phyloP scores from a whole-genome alignment of 2,329 filamentous ascomycete species.

The Ophiocordyceps polyrhachis-furcata region DNA sequence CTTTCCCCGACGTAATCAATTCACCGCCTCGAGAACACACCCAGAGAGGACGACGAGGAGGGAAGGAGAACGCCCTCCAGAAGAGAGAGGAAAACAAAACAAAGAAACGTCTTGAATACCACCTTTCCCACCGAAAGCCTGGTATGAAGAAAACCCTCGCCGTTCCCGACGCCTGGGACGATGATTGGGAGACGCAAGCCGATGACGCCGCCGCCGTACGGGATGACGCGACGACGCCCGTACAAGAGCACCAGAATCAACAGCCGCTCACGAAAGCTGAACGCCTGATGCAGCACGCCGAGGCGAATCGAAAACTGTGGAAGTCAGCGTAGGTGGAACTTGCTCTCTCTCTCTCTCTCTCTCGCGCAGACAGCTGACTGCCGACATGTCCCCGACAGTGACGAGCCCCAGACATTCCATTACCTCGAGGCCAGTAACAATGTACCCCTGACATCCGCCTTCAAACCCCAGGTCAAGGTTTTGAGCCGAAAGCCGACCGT shows the following conservation, averaged over 20 bases:
- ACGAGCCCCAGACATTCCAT: constrained; percentile 55
- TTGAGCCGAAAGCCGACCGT: constrained; percentile 65
- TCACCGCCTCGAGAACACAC: too few relatives aligned
- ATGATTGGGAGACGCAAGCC: constrained; percentile 71
- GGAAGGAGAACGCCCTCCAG: too few relatives aligned
- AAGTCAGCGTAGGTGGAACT: constrained; percentile 51
- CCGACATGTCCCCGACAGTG: constrained; percentile 25
- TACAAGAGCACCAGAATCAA: constrained; percentile 14
- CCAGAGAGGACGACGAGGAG: too few relatives aligned
- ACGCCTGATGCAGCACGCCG: constrained; percentile 59
- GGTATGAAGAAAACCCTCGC: constrained; percentile 24
- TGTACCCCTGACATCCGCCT: constrained; percentile 43
- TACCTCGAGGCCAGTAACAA: constrained; percentile 49
- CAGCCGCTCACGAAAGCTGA: constrained; percentile 50
- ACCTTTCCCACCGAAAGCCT: constrained; percentile 5
- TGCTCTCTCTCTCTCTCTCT: too few relatives aligned
- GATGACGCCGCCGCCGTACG: constrained; percentile 30
- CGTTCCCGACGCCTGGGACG: constrained; percentile 72
- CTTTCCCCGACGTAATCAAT: too few relatives aligned
- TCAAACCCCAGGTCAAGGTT: constrained; percentile 69
- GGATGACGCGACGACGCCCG: constrained; percentile 2
- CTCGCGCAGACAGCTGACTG: neutral
- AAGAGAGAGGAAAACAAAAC: neutral
- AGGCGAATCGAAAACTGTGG: constrained; percentile 76
- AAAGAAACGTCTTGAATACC: too few relatives aligned